Percentiles rank a stretch among this genome's conserved stretches.
Conservation (phyloP, 1,284 basidiomycete genomes). For the Cutaneotrichosporon mucoides region DNA sequence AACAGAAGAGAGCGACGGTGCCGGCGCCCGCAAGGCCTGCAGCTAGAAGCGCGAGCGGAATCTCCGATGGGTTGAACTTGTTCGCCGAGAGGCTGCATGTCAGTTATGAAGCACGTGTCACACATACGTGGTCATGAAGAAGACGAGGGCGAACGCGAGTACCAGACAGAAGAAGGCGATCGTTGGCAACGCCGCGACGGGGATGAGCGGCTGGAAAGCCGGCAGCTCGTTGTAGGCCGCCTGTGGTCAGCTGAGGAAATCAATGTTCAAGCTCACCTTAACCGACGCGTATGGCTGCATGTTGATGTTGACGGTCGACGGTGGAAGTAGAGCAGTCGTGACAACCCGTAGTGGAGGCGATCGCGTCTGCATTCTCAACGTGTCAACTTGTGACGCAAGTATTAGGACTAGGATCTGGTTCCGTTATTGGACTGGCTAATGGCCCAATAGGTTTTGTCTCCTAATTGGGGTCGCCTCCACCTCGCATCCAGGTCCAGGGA, state of each 20-base stretch:
- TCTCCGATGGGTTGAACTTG: constrained; percentile 52
- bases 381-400: not conserved
- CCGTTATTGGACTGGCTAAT: constrained; percentile 2
- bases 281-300: constrained; percentile 13
- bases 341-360: not conserved
- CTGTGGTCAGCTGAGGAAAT: constrained; percentile 45
- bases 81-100: constrained; percentile 8
- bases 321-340: not conserved
- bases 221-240: constrained; percentile 56
- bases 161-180: constrained; percentile 68
- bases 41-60: constrained; percentile 64
- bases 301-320: not conserved
- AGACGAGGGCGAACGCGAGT: constrained; percentile 70
- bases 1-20: constrained; percentile 79
- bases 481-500: not conserved
- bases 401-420: constrained; percentile 1
- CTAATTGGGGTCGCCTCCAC: no score
- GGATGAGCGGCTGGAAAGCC: constrained; percentile 64
- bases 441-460: no score
- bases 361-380: constrained; percentile 4
- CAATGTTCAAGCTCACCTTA: constrained; percentile 11
- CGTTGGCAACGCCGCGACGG: constrained; percentile 63
- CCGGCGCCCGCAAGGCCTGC: constrained; percentile 77
- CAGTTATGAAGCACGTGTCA: not conserved
- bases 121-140: constrained; percentile 81